phyloP scores from a whole-genome alignment of 768 basidiomycete genomes.

The Nevesoporus exiguus region DNA sequence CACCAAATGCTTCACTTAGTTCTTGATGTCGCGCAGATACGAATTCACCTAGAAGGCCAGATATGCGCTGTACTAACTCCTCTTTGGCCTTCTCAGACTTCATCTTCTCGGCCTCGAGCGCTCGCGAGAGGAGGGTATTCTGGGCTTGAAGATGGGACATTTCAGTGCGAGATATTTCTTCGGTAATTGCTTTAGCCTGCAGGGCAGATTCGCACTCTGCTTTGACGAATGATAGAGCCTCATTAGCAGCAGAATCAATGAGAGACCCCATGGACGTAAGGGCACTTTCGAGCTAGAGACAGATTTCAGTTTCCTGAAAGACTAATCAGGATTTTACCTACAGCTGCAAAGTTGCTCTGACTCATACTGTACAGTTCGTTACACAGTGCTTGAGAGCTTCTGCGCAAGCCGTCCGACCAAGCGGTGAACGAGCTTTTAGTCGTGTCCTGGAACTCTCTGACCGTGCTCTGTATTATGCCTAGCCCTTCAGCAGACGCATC shows the following conservation, averaged over 20 bases:
- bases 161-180: constrained; percentile 48
- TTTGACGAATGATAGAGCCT: constrained; percentile 54
- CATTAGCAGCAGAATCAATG: constrained; percentile 56
- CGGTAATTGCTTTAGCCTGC: constrained; percentile 47
- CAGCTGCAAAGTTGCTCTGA: constrained; percentile 43
- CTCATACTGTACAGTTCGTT: constrained; percentile 43
- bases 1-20: constrained; percentile 53
- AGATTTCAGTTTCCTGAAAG: constrained; percentile 4
- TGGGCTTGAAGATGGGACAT: constrained; percentile 63
- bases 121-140: constrained; percentile 57
- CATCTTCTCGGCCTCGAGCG: constrained; percentile 63
- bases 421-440: constrained; percentile 49
- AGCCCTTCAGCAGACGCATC: constrained; percentile 52
- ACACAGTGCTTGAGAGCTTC: constrained; percentile 46
- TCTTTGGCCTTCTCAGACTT: constrained; percentile 67
- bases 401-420: constrained; percentile 56
- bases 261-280: constrained; percentile 56
- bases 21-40: constrained; percentile 63
- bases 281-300: constrained; percentile 48
- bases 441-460: constrained; percentile 51
- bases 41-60: constrained; percentile 68
- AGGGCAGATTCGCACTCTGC: constrained; percentile 49
- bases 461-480: constrained; percentile 40
- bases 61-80: constrained; percentile 72
- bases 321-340: constrained; percentile 24